Evolutionary conservation across 2,329 filamentous ascomycete species (phyloP).

Genomic region (Aspergillus nomiae): DNA sequence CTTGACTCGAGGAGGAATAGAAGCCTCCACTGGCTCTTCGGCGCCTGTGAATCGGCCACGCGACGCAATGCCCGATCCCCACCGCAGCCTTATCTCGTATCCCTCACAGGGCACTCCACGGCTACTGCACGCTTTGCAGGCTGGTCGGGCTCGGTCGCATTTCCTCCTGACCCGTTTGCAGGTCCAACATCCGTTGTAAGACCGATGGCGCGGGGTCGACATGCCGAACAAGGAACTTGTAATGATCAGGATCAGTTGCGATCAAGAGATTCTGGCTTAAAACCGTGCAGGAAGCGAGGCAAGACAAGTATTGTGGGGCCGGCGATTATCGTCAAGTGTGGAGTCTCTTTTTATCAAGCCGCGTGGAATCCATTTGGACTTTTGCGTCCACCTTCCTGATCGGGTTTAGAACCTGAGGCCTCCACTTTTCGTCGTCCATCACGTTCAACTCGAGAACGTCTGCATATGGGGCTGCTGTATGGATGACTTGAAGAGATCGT

Average conservation of each 20-base stretch:
- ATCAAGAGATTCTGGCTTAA: conserved; percentile 9
- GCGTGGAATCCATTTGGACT: background rate
- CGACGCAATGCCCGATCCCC: conserved; percentile 35
- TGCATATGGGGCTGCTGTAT: background rate
- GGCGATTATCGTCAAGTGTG: background rate
- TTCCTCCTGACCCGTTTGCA: conserved; percentile 32
- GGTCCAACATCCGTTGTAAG: conserved; percentile 33
- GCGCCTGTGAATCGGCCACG: conserved; percentile 34
- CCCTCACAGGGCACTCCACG: conserved; percentile 32
- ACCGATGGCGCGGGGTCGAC: conserved; percentile 29
- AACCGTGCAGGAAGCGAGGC: background rate
- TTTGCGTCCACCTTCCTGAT: conserved; percentile 22
- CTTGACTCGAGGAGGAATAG: conserved; percentile 24
- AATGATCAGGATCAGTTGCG: background rate
- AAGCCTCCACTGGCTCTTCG: conserved; percentile 27
- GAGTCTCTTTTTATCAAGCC: background rate
- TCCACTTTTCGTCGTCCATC: too few relatives aligned
- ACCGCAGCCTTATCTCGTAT: conserved; percentile 33
- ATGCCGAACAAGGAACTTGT: conserved; percentile 22
- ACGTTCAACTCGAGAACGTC: too few relatives aligned
- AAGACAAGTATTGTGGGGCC: background rate
- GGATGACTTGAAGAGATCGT: background rate
- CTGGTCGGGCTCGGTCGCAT: conserved; percentile 30
- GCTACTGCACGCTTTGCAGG: conserved; percentile 25
- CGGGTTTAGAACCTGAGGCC: conserved; percentile 2